phyloP scores from a whole-genome alignment of 148 eudicot genomes.

The Beta vulgaris region DNA sequence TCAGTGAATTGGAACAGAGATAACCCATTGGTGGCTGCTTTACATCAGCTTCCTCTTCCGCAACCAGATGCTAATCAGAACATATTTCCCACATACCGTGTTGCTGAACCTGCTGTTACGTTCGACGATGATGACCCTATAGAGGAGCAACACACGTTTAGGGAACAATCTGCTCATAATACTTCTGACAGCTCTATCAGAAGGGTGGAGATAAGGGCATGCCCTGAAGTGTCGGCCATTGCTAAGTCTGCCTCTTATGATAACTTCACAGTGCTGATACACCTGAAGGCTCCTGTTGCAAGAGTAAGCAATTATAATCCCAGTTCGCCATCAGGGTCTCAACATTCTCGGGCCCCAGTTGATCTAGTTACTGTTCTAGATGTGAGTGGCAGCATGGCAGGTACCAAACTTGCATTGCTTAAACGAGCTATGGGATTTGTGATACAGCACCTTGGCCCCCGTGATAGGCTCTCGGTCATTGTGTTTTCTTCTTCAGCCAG shows the following conservation, averaged over 20 bases:
- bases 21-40: slow-evolving; percentile 38
- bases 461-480: slow-evolving; percentile 70
- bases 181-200: slow-evolving; percentile 20
- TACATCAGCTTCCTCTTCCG: slow-evolving; percentile 50
- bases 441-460: slow-evolving; percentile 72
- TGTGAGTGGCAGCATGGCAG: slow-evolving; percentile 90
- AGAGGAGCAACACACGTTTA: slow-evolving; percentile 27
- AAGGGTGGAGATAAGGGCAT: slow-evolving; percentile 45
- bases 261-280: slow-evolving; percentile 58
- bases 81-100: slow-evolving; percentile 35
- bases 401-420: slow-evolving; percentile 80
- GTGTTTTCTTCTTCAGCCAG: slow-evolving; percentile 81
- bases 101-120: slow-evolving; percentile 62
- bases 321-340: slow-evolving; percentile 31
- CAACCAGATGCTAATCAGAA: slow-evolving; percentile 42
- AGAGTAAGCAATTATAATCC: slow-evolving; percentile 22
- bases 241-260: slow-evolving; percentile 34
- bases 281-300: slow-evolving; percentile 63
- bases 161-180: slow-evolving; percentile 21
- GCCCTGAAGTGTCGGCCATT: slow-evolving; percentile 57
- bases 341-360: slow-evolving; percentile 56
- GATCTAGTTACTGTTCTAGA: slow-evolving; percentile 88
- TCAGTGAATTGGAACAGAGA: slow-evolving; percentile 41
- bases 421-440: slow-evolving; percentile 91
- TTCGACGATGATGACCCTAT: slow-evolving; percentile 76